These are phyloP conservation scores for Tulasnella sp. DNA, from an alignment of 768 basidiomycete genomes.

Conservation along the genomic window DNA sequence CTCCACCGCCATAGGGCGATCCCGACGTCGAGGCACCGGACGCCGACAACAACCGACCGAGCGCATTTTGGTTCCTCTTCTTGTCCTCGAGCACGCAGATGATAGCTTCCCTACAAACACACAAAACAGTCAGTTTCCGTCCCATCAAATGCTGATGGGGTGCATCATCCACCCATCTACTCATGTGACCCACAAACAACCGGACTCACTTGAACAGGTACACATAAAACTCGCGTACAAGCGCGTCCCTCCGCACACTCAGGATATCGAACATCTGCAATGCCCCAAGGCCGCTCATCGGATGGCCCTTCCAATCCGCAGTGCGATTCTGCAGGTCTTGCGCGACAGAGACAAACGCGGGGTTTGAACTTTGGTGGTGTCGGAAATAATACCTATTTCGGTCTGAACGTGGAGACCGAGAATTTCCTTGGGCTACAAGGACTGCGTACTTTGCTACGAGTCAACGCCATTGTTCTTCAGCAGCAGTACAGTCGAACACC, in stretches of 20 bases:
- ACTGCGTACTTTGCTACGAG: no score
- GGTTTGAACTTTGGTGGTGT: no score
- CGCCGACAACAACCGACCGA: constrained; percentile 56
- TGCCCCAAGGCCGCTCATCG: constrained; percentile 67
- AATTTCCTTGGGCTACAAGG: no score
- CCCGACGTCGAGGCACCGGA: constrained; percentile 12
- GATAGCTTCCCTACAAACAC: constrained; percentile 53
- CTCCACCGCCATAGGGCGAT: constrained; percentile 35
- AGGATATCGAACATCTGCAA: constrained; percentile 88
- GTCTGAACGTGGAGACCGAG: no score
- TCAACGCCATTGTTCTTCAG: no score
- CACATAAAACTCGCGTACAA: constrained; percentile 88
- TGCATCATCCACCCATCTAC: background rate
- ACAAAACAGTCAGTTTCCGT: no score
- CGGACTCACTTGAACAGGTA: constrained; percentile 70
- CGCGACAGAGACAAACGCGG: constrained; percentile 71
- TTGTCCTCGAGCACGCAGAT: constrained; percentile 97
- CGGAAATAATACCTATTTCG: no score
- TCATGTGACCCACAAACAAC: background rate
- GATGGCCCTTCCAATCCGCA: constrained; percentile 93
- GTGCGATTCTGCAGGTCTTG: constrained; percentile 83
- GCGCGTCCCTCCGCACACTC: constrained; percentile 74
- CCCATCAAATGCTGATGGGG: no score
- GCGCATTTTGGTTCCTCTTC: constrained; percentile 43
- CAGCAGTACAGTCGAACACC: no score